These are phyloP conservation scores for Grifola frondosa DNA, from an alignment of 1,284 basidiomycete species.

Conservation along the genomic window DNA sequence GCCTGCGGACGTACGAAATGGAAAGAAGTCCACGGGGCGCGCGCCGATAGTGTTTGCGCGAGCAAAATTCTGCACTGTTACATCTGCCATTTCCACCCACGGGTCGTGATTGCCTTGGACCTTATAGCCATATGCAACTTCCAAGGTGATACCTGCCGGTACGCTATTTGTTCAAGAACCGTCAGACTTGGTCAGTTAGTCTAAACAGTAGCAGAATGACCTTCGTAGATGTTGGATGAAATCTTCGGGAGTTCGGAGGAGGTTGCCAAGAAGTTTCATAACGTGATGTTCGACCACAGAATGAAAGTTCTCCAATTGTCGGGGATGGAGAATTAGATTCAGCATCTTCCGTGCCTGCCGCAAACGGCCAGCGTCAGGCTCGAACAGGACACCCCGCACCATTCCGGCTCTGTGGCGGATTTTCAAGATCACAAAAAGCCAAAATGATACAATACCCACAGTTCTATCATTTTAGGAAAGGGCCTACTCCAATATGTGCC, in stretches of 20 bases:
- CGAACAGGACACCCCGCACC: conserved; percentile 15
- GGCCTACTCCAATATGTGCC: conserved; percentile 12
- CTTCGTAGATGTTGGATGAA: conserved; percentile 12
- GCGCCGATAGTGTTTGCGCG: conserved; percentile 24
- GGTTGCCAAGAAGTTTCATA: conserved; percentile 6
- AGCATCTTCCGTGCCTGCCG: conserved; percentile 12
- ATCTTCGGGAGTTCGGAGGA: conserved; percentile 4
- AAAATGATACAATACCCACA: conserved; percentile 4
- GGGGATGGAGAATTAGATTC: conserved; percentile 7
- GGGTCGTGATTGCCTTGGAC: conserved; percentile 18
- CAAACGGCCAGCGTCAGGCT: conserved; percentile 9
- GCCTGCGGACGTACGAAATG: neutral
- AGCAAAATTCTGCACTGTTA: conserved; percentile 18
- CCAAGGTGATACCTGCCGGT: conserved; percentile 11
- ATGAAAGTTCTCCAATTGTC: conserved; percentile 6
- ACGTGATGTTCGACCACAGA: conserved; percentile 6
- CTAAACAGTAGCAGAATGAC: neutral
- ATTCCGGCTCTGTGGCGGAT: conserved; percentile 7
- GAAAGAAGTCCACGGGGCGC: conserved; percentile 22
- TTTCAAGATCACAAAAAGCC: neutral
- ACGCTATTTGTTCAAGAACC: neutral
- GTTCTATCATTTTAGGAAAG: conserved; percentile 16
- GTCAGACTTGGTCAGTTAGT: neutral
- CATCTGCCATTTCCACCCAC: conserved; percentile 22
- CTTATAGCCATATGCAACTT: conserved; percentile 16